These are phyloP conservation scores for Oemleria cerasiformis DNA, from an alignment of 306 rosid genomes.

Conservation along the genomic window DNA sequence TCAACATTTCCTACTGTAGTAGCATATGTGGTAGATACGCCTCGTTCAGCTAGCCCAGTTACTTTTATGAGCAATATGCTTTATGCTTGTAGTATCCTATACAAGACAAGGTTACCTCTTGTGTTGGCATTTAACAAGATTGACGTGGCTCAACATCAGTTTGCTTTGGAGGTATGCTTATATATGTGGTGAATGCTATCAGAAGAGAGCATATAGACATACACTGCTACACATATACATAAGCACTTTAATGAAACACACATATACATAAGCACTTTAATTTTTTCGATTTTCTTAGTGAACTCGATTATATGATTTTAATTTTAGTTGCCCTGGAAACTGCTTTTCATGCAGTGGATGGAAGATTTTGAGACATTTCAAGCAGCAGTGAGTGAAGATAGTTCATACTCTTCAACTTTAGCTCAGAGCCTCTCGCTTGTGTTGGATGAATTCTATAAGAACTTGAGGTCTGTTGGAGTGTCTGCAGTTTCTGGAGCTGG, in stretches of 20 bases:
- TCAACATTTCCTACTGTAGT: constrained; percentile 95
- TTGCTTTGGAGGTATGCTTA: constrained; percentile 81
- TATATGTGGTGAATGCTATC: not conserved
- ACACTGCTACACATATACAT: not conserved
- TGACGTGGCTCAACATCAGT: constrained; percentile 77
- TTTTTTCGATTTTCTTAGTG: not conserved
- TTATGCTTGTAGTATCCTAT: constrained; percentile 88
- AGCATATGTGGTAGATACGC: constrained; percentile 79
- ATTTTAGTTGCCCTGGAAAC: constrained; percentile 14
- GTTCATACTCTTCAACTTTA: constrained; percentile 54
- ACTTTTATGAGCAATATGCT: constrained; percentile 99
- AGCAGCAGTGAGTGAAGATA: constrained; percentile 55
- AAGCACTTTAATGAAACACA: not conserved
- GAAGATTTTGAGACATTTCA: constrained; percentile 83
- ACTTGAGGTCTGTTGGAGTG: constrained; percentile 72
- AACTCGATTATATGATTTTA: not conserved
- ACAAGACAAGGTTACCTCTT: constrained; percentile 86
- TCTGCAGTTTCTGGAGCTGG: constrained; percentile 82
- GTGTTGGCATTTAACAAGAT: constrained; percentile 76
- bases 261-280: no score
- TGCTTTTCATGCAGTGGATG: constrained; percentile 68
- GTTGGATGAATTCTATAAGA: constrained; percentile 81
- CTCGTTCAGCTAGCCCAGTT: constrained; percentile 73
- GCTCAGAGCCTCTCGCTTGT: constrained; percentile 72
- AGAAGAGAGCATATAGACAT: not conserved